Conservation (phyloP, 768 basidiomycete genomes). For the Russula compacta region DNA sequence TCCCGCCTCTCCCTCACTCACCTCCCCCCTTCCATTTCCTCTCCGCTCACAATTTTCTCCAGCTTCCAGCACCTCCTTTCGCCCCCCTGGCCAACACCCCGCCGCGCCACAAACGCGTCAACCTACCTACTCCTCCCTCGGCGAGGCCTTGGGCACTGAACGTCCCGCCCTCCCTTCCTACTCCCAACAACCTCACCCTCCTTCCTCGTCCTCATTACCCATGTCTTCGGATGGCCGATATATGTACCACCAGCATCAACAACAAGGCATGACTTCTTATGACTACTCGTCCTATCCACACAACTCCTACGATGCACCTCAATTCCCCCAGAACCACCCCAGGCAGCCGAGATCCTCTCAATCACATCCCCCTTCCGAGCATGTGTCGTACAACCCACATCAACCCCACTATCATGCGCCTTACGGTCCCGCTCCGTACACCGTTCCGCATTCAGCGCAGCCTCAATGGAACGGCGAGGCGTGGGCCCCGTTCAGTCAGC, state of each 20-base stretch:
- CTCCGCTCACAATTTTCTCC: constrained; percentile 15
- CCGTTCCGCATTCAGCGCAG: constrained; percentile 15
- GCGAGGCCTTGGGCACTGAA: constrained; percentile 21
- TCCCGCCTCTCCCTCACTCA: not conserved
- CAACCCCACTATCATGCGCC: constrained; percentile 18
- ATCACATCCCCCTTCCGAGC: constrained; percentile 25
- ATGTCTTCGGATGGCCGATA: constrained; percentile 49
- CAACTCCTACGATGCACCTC: constrained; percentile 26
- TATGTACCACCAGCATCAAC: constrained; percentile 41
- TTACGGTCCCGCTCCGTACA: constrained; percentile 19
- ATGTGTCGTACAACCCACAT: constrained; percentile 21
- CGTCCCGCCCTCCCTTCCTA: constrained; percentile 12
- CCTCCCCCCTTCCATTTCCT: constrained; percentile 1
- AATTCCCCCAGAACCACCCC: constrained; percentile 24
- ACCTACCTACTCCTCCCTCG: constrained; percentile 21
- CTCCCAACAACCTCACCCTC: constrained; percentile 10
- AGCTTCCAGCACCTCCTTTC: constrained; percentile 15
- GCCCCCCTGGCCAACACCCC: constrained; percentile 8
- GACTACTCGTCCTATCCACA: constrained; percentile 39
- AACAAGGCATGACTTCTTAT: constrained; percentile 37
- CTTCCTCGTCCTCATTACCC: constrained; percentile 16
- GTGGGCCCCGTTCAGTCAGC: constrained; percentile 18
- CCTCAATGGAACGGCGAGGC: constrained; percentile 20
- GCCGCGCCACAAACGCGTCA: constrained; percentile 15
- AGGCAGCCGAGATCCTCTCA: constrained; percentile 24